Evolutionary conservation across 805 yeast species (phyloP).

Genomic region (Nakazawaea peltata): DNA sequence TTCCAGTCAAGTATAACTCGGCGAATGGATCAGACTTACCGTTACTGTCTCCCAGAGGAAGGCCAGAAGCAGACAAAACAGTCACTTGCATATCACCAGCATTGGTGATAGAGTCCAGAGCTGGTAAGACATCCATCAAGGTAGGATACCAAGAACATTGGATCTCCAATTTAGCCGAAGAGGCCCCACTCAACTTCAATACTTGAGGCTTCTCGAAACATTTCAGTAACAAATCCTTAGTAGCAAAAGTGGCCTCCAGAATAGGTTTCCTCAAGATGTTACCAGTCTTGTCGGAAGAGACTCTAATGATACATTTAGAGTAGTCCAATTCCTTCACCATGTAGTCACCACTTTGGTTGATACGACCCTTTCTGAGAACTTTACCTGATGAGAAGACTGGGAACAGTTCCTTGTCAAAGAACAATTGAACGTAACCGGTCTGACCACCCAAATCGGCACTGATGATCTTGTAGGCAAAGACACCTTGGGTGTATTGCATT

Average conservation of each 20-base stretch:
- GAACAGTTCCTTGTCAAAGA: slow-evolving; percentile 69
- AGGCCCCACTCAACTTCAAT: slow-evolving; percentile 46
- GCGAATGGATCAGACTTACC: slow-evolving; percentile 94
- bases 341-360: slow-evolving; percentile 58
- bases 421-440: slow-evolving; percentile 64
- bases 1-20: slow-evolving; percentile 59
- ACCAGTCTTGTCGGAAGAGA: slow-evolving; percentile 44
- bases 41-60: slow-evolving; percentile 81
- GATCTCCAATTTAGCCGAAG: slow-evolving; percentile 44
- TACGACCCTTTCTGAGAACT: slow-evolving; percentile 29
- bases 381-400: slow-evolving; percentile 51
- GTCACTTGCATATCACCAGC: slow-evolving; percentile 63
- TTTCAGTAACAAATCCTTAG: slow-evolving; percentile 53
- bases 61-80: slow-evolving; percentile 53
- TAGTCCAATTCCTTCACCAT: slow-evolving; percentile 69
- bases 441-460: slow-evolving; percentile 47
- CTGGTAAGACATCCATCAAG: slow-evolving; percentile 50
- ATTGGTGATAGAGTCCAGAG: slow-evolving; percentile 66
- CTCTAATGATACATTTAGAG: slow-evolving; percentile 57
- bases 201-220: slow-evolving; percentile 57
- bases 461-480: slow-evolving; percentile 57
- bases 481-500: slow-evolving; percentile 60
- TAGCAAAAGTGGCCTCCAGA: slow-evolving; percentile 59
- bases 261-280: slow-evolving; percentile 50
- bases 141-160: slow-evolving; percentile 79